Percentiles rank a stretch among this genome's conserved stretches.
Conservation (phyloP, 164 flowering plant species). For the Hamamelis virginiana region DNA sequence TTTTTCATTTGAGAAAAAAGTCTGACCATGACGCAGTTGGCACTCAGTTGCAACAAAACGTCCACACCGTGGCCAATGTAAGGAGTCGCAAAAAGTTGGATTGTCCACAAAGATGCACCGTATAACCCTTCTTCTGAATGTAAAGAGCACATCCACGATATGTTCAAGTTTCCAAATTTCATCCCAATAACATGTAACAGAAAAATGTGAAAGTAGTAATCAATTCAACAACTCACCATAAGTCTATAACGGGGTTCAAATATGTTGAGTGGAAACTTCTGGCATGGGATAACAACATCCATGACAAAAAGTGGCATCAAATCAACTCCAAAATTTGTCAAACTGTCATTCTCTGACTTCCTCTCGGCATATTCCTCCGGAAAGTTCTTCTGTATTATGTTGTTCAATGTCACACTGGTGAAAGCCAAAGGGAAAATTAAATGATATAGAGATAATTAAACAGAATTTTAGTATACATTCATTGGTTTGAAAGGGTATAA, state of each 20-base stretch:
- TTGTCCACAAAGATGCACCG: no score
- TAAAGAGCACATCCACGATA: no score
- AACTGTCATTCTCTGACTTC: constrained; percentile 67
- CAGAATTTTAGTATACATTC: background rate
- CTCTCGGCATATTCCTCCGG: constrained; percentile 94
- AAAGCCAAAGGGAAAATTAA: constrained; percentile 11
- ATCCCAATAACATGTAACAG: background rate
- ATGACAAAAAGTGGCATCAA: constrained; percentile 92
- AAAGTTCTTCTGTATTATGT: constrained; percentile 87
- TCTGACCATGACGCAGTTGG: no score
- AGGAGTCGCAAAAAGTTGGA: no score
- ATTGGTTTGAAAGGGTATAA: background rate
- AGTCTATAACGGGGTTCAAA: constrained; percentile 98
- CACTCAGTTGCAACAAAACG: no score
- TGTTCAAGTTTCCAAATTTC: no score
- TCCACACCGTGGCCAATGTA: no score
- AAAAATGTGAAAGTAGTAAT: background rate
- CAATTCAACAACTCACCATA: constrained; percentile 61
- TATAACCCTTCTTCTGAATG: no score
- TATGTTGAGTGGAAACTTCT: constrained; percentile 80
- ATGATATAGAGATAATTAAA: background rate
- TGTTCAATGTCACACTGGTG: constrained; percentile 87
- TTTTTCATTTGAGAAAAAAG: no score
- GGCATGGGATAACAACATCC: constrained; percentile 90
- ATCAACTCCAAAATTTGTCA: constrained; percentile 71